phyloP scores from a whole-genome alignment of 2,329 filamentous ascomycete genomes.

The Stagonosporopsis cucurbitacearum region DNA sequence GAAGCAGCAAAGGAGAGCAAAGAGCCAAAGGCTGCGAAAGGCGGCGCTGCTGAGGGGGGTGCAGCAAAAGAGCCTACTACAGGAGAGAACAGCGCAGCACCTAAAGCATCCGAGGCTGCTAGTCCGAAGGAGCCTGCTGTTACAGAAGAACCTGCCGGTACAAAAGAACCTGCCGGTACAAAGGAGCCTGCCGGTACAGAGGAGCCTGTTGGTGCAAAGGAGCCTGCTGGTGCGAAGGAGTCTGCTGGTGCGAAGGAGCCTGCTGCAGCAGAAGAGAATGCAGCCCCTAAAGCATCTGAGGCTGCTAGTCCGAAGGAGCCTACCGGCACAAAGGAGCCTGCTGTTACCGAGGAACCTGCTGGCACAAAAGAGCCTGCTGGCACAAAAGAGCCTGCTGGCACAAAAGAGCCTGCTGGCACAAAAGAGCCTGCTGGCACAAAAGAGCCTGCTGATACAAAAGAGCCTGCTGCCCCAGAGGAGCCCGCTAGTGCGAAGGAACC shows the following conservation, averaged over 20 bases:
- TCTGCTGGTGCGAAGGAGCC: not conserved
- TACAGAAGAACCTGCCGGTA: too few species aligned
- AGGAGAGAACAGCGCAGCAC: too few species aligned
- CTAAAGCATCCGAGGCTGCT: too few species aligned
- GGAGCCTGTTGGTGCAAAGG: not conserved
- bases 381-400: not conserved
- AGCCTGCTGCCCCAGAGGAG: not conserved
- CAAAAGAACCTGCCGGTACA: not conserved
- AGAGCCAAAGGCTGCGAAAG: slow-evolving; percentile 12
- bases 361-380: not conserved
- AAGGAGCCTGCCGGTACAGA: not conserved
- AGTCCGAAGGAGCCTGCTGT: too few species aligned
- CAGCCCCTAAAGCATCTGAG: too few species aligned
- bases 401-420: too few species aligned
- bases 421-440: too few species aligned
- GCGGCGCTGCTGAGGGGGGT: slow-evolving; percentile 8
- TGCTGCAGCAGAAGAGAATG: not conserved
- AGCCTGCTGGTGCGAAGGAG: too few species aligned
- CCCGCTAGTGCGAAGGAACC: not conserved
- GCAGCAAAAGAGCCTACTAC: slow-evolving; percentile 12
- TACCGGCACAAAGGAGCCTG: slow-evolving; percentile 4
- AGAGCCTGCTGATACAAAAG: slow-evolving; percentile 3
- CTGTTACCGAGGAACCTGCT: not conserved
- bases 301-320: too few species aligned
- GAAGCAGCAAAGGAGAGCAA: slow-evolving; percentile 5